Base-by-base conservation (phyloP, 352 stramenopile species). In the Globisporangium cederbergense region DNA sequence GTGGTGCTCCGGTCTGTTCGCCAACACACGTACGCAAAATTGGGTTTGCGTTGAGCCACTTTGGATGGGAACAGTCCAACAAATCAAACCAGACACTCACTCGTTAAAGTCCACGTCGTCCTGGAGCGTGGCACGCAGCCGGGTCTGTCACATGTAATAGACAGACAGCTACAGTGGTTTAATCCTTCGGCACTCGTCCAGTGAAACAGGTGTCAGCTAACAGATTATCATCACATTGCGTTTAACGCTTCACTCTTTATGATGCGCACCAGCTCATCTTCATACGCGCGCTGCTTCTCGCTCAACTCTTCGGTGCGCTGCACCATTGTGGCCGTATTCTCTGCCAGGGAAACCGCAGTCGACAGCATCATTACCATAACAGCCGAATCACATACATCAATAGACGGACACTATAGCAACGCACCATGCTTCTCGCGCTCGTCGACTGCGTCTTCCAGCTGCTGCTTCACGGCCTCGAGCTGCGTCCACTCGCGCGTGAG, bases 261-360 rank as follows among this genome's bases (percentile, higher is more conserved):
- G 9, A 34, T 18, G 38, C 69, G 49, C 6, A 85, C 76, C 67
- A 85, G 42, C n/a, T 85, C 70, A 2, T 47, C 18, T 38, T 80
- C 66, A 50, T 67, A 77, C 4, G 28, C 58, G 36, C 60, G 70
- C 55, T 75, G 67, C 6, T 68, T 72, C 47, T 82, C 67, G 2
- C 51, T 47, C 51, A 74, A 66, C 54, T 85, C 77, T 10, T 58
- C 60, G 0, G 77, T 70, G 18, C 74, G 70, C 62, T 85, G 77
- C 66, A 72, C 60, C 67, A 85, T 82, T 25, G 71, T 73, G 3
- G 43, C 60, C 10, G 72, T 77, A 52, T 78, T 85, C 57, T 85
- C 77, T 85, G 46, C 6, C 16, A n/a, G 54, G 9, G 43, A 11
- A 55, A 9, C 50, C 18, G 65, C n/a, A 59, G n/a, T 3, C 2